Percentiles rank a stretch among this genome's conserved stretches.
Conservation (phyloP, 148 eudicot genomes). For the Camellia japonica region DNA sequence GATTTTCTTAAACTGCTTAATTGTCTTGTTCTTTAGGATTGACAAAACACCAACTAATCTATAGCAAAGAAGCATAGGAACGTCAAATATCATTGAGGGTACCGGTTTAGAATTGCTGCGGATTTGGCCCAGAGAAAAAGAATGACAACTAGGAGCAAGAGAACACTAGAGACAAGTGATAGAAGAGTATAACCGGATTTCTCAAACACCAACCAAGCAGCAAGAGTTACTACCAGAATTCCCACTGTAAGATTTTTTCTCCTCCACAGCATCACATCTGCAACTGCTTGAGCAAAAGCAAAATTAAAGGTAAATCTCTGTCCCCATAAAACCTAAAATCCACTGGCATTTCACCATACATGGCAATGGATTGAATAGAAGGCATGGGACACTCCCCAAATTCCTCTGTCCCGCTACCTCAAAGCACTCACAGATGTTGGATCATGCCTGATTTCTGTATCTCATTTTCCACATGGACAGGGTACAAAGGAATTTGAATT, state of each 20-base stretch:
- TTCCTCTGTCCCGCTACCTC: too few species aligned
- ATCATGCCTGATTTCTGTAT: too few species aligned
- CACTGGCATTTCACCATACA: neutral
- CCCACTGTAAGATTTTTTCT: conserved; percentile 42
- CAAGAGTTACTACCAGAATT: conserved; percentile 35
- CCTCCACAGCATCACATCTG: conserved; percentile 91
- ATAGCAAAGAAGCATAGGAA: neutral
- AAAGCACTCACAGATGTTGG: too few species aligned
- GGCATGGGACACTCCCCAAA: too few species aligned
- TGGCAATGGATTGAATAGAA: neutral
- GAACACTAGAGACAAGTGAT: conserved; percentile 63
- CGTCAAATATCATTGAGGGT: neutral
- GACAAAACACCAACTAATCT: neutral
- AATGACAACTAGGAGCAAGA: conserved; percentile 69
- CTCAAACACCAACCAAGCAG: conserved; percentile 79
- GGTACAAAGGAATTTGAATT: too few species aligned
- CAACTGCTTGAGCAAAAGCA: conserved; percentile 48
- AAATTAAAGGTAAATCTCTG: neutral
- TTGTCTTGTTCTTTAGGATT: neutral
- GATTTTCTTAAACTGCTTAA: neutral
- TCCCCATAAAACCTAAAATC: neutral
- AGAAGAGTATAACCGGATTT: conserved; percentile 72
- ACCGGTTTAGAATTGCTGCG: conserved; percentile 84
- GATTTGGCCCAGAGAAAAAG: conserved; percentile 94
- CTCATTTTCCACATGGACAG: too few species aligned